These are phyloP conservation scores for Rosellinia necatrix DNA, from an alignment of 2,329 filamentous ascomycete species.

Conservation along the genomic window DNA sequence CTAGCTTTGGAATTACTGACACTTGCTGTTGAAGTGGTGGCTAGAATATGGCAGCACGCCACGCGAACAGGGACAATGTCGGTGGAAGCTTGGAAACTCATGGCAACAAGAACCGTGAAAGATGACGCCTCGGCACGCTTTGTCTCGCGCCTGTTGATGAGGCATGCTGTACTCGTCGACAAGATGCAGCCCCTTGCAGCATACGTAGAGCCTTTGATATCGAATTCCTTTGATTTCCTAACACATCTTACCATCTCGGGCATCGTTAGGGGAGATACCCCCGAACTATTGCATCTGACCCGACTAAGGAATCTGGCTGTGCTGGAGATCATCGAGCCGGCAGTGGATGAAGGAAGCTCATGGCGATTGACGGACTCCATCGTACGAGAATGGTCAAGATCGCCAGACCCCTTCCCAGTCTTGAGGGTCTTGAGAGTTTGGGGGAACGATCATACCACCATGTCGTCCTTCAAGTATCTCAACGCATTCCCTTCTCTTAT, in stretches of 20 bases:
- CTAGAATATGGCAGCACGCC: conserved; percentile 3
- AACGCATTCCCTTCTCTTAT: conserved; percentile 50
- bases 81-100: conserved; percentile 21
- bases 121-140: neutral
- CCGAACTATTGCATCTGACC: conserved; percentile 48
- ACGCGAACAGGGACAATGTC: neutral
- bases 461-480: conserved; percentile 48
- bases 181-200: conserved; percentile 34
- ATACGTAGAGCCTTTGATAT: conserved; percentile 47
- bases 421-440: conserved; percentile 53
- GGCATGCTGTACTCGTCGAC: neutral
- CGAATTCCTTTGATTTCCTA: conserved; percentile 40
- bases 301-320: conserved; percentile 53
- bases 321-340: conserved; percentile 52
- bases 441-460: conserved; percentile 47
- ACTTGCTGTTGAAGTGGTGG: conserved; percentile 1
- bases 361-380: conserved; percentile 50
- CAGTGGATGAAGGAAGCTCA: conserved; percentile 35
- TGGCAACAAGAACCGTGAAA: neutral
- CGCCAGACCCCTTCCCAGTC: conserved; percentile 49
- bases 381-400: conserved; percentile 51
- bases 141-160: conserved; percentile 6
- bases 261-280: conserved; percentile 29
- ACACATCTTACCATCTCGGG: conserved; percentile 35
- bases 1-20: neutral